Evolutionary conservation across 768 basidiomycete species (phyloP).

Genomic region (Termitomyces titanicus): DNA sequence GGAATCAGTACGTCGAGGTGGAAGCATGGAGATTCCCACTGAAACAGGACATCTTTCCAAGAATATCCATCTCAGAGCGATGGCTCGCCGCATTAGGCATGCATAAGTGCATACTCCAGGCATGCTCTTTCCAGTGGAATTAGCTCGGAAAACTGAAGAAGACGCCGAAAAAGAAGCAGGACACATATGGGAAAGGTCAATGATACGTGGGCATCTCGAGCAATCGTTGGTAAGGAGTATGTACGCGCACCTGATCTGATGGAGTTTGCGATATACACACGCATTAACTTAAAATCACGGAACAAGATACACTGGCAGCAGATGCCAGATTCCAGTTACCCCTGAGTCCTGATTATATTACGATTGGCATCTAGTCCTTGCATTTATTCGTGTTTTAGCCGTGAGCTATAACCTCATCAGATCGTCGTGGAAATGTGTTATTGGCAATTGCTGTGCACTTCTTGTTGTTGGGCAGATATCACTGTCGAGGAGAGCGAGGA

Average conservation of each 20-base stretch:
- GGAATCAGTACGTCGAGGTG: not conserved
- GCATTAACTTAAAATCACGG: too few relatives aligned
- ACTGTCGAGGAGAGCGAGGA: too few relatives aligned
- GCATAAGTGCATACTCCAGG: not conserved
- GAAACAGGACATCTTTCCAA: not conserved
- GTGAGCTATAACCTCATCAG: too few relatives aligned
- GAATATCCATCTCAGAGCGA: not conserved
- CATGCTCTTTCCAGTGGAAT: too few relatives aligned
- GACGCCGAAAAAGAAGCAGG: not conserved
- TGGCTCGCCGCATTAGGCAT: not conserved
- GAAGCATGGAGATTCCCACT: not conserved
- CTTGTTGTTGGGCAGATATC: not conserved
- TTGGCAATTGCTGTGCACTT: too few relatives aligned
- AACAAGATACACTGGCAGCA: too few relatives aligned
- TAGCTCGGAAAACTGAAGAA: not conserved
- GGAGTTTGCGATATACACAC: not conserved
- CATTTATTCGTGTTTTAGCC: too few relatives aligned
- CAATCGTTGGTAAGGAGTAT: not conserved
- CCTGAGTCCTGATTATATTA: too few relatives aligned
- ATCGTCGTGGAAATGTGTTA: too few relatives aligned
- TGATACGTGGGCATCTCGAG: not conserved
- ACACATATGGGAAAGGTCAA: not conserved
- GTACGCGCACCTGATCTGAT: not conserved
- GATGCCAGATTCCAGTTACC: too few relatives aligned
- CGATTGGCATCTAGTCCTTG: too few relatives aligned